A percentile compares a stretch with the other conserved stretches of the same genome.
phyloP scores from a whole-genome alignment of 2,329 filamentous ascomycete species.

The Sporothrix euskadiensis region DNA sequence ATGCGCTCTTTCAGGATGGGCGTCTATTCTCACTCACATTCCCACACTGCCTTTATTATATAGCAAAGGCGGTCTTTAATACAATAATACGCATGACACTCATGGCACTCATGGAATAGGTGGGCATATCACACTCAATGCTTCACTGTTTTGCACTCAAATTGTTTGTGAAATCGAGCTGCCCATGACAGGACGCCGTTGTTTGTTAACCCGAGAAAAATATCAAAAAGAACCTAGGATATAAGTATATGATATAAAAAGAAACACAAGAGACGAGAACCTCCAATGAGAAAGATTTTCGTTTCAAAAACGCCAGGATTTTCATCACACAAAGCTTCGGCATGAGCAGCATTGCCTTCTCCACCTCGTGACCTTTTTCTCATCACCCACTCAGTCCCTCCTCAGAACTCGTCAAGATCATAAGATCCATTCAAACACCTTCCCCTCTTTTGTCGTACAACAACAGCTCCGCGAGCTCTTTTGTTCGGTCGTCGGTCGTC shows the following conservation, averaged over 20 bases:
- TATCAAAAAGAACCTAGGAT: slow-evolving; percentile 7
- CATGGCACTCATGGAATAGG: not conserved
- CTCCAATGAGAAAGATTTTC: not conserved
- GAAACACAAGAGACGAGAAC: not conserved
- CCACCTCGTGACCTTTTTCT: not conserved
- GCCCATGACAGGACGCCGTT: not conserved
- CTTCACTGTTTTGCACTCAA: not conserved
- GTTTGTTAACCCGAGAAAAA: not conserved
- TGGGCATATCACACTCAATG: not conserved
- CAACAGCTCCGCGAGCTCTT: too few species aligned
- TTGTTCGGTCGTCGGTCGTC: too few species aligned
- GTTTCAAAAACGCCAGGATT: not conserved
- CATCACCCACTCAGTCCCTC: not conserved
- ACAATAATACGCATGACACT: slow-evolving; percentile 9
- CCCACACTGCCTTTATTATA: not conserved
- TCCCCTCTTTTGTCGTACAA: not conserved
- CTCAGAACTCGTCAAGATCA: not conserved
- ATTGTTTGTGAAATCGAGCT: not conserved
- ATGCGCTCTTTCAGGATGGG: not conserved
- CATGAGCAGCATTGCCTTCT: not conserved
- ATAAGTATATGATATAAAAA: slow-evolving; percentile 5
- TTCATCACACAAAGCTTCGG: not conserved
- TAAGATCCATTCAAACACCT: not conserved
- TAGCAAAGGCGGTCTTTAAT: slow-evolving; percentile 4
- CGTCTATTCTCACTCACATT: not conserved